Percentiles rank a stretch among this genome's conserved stretches.
These are phyloP conservation scores for Mycena vitilis DNA, from an alignment of 768 basidiomycete genomes.

Conservation along the genomic window DNA sequence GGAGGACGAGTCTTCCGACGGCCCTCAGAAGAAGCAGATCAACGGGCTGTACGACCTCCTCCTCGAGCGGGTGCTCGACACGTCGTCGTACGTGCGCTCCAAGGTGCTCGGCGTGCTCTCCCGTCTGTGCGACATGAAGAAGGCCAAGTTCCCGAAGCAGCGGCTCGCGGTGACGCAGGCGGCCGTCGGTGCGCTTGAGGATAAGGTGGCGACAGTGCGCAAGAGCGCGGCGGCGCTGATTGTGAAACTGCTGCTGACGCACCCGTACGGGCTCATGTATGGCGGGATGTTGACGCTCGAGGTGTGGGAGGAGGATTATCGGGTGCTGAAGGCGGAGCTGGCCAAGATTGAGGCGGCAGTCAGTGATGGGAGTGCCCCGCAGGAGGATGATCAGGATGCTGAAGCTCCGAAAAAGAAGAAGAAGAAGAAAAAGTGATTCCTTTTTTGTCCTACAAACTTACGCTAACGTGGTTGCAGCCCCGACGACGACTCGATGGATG, in stretches of 20 bases:
- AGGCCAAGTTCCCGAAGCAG: constrained; percentile 87
- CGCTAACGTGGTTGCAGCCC: not conserved
- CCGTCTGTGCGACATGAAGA: constrained; percentile 78
- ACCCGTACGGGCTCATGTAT: constrained; percentile 88
- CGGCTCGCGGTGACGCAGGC: constrained; percentile 78
- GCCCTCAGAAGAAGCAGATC: constrained; percentile 77
- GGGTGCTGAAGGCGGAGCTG: constrained; percentile 70
- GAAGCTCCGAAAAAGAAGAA: constrained; percentile 49
- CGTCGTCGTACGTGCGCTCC: constrained; percentile 90
- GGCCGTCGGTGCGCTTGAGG: constrained; percentile 85
- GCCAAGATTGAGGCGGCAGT: constrained; percentile 72
- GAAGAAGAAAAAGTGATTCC: constrained; percentile 15
- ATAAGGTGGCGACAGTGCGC: constrained; percentile 91
- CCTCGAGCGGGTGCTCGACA: constrained; percentile 87
- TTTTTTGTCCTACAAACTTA: not conserved
- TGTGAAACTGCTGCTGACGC: constrained; percentile 80
- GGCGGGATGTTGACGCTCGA: constrained; percentile 82
- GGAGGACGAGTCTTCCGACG: constrained; percentile 55
- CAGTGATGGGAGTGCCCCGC: constrained; percentile 60
- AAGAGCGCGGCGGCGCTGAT: constrained; percentile 84
- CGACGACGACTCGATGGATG: constrained; percentile 66
- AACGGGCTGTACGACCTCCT: constrained; percentile 85
- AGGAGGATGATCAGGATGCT: constrained; percentile 50
- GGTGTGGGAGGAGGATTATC: constrained; percentile 82
- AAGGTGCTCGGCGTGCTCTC: constrained; percentile 85